Evolutionary conservation across 2,329 filamentous ascomycete genomes (phyloP).

Genomic region (Monosporascus cannonballus): DNA sequence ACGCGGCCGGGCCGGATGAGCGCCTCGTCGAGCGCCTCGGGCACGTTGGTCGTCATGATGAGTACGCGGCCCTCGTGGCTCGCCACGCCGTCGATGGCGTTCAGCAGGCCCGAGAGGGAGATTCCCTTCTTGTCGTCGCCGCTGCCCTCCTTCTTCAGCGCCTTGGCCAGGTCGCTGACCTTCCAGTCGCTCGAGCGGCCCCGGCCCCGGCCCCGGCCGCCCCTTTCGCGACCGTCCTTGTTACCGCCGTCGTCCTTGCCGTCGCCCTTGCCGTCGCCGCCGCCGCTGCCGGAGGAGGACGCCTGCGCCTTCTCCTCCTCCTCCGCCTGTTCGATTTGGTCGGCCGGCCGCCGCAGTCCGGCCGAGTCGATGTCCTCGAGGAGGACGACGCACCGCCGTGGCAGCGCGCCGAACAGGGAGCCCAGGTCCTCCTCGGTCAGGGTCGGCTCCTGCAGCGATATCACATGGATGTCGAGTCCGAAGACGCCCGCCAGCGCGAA

Average conservation of each 20-base stretch:
- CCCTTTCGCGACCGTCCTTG: constrained; percentile 6
- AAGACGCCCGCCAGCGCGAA: constrained; percentile 62
- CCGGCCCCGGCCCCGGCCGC: constrained; percentile 11
- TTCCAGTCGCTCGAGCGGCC: constrained; percentile 25
- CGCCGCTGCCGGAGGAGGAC: not conserved
- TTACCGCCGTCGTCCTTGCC: constrained; percentile 9
- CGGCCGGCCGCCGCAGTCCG: constrained; percentile 42
- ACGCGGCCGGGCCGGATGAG: constrained; percentile 69
- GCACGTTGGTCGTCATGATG: constrained; percentile 77
- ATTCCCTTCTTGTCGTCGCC: constrained; percentile 46
- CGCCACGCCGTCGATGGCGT: constrained; percentile 77
- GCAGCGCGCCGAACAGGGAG: constrained; percentile 53
- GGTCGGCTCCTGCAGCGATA: constrained; percentile 52
- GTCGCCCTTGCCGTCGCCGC: constrained; percentile 7
- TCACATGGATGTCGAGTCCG: constrained; percentile 59
- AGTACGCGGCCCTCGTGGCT: constrained; percentile 73
- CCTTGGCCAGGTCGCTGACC: constrained; percentile 36
- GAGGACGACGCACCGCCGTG: constrained; percentile 58
- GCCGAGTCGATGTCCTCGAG: constrained; percentile 66
- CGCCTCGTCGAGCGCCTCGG: constrained; percentile 66
- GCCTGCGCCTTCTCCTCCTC: constrained; percentile 4
- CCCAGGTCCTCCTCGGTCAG: constrained; percentile 58
- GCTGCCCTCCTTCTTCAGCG: constrained; percentile 33
- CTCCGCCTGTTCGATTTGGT: constrained; percentile 21
- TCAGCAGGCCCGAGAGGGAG: constrained; percentile 72